Conservation (phyloP, 352 stramenopile genomes). For the Peronospora belbahrii region DNA sequence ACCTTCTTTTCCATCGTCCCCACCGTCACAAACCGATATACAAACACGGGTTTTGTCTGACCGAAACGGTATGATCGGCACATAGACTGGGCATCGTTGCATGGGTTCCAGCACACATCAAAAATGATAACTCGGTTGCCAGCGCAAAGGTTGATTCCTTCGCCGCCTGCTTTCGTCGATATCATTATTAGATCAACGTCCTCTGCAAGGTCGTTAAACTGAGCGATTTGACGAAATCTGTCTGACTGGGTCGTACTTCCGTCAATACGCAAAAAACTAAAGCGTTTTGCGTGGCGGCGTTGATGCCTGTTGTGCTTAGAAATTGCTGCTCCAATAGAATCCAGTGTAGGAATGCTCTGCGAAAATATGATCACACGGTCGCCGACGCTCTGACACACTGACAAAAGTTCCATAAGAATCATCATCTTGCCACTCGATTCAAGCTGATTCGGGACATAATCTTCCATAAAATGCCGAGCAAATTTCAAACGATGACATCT, state of each 20-base stretch:
- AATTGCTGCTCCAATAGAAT: conserved; percentile 73
- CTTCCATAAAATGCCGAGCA: conserved; percentile 47
- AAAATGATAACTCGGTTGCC: conserved; percentile 89
- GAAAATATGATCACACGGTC: conserved; percentile 88
- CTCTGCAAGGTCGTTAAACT: conserved; percentile 81
- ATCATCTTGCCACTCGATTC: conserved; percentile 84
- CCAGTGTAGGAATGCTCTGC: conserved; percentile 83
- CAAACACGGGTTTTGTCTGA: conserved; percentile 87
- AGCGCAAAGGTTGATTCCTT: conserved; percentile 85
- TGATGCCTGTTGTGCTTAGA: conserved; percentile 47
- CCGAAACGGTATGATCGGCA: conserved; percentile 90
- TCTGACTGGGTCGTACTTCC: conserved; percentile 73
- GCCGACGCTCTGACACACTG: conserved; percentile 51
- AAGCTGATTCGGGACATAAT: conserved; percentile 45
- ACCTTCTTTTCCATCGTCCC: conserved; percentile 92
- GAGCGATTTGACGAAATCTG: conserved; percentile 65
- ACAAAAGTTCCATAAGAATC: conserved; percentile 75
- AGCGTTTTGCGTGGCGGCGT: conserved; percentile 34
- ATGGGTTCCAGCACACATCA: conserved; percentile 89
- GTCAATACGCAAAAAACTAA: conserved; percentile 75
- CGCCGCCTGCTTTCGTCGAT: conserved; percentile 79
- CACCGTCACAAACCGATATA: conserved; percentile 88
- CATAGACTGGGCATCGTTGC: conserved; percentile 89
- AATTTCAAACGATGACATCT: conserved; percentile 62
- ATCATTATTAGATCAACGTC: conserved; percentile 83